Conservation (phyloP, 179 eudicot genomes). For the Heliamphora pulchella region DNA sequence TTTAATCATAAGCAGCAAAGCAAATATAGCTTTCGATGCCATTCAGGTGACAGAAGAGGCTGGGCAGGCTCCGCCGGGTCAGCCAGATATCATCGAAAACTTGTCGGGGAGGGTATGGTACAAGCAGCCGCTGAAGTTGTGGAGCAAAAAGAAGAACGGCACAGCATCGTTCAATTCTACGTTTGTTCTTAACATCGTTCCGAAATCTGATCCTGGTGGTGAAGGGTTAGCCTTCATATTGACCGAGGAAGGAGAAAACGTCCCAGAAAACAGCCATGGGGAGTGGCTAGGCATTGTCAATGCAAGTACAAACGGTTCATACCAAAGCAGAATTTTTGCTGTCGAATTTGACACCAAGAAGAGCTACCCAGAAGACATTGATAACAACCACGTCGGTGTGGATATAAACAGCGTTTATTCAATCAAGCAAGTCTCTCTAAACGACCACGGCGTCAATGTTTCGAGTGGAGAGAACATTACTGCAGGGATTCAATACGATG, state of each 20-base stretch:
- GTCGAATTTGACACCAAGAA: slow-evolving; percentile 46
- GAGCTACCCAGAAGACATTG: slow-evolving; percentile 35
- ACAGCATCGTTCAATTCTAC: slow-evolving; percentile 34
- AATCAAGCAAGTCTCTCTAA: slow-evolving; percentile 20
- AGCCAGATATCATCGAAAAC: not conserved
- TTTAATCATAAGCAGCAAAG: not conserved
- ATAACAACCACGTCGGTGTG: slow-evolving; percentile 48
- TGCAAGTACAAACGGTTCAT: slow-evolving; percentile 31
- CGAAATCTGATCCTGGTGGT: slow-evolving; percentile 21
- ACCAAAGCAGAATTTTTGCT: slow-evolving; percentile 17
- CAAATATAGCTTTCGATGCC: not conserved
- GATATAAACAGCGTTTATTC: slow-evolving; percentile 41
- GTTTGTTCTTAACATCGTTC: slow-evolving; percentile 25
- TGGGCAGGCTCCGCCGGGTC: not conserved
- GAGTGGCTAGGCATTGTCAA: slow-evolving; percentile 38
- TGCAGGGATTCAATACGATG: slow-evolving; percentile 41
- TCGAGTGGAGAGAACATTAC: slow-evolving; percentile 31
- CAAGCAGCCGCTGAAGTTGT: slow-evolving; percentile 11
- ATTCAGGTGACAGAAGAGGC: slow-evolving; percentile 28
- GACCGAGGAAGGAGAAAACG: slow-evolving; percentile 35
- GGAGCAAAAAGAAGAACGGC: slow-evolving; percentile 8
- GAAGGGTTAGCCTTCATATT: slow-evolving; percentile 48
- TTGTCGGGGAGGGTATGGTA: slow-evolving; percentile 18
- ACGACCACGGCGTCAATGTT: slow-evolving; percentile 25
- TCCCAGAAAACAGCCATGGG: slow-evolving; percentile 3